Evolutionary conservation across 768 basidiomycete species (phyloP), one percentile per base, ranked within the genome.

Genomic region (Leccinum subtestaceum): DNA sequence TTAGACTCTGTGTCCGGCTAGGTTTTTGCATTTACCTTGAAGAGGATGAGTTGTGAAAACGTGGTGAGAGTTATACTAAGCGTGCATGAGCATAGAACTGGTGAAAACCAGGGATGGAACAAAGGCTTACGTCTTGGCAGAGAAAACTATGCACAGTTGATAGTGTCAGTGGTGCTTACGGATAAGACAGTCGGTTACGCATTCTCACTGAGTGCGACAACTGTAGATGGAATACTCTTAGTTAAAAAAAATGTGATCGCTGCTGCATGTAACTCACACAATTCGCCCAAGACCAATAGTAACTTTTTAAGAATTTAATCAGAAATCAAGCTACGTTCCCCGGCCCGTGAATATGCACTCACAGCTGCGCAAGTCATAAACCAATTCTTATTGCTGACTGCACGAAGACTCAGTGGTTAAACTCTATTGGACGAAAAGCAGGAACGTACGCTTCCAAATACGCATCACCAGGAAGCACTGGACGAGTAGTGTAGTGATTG

Each of bases 391-490:
- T 81, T 82, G 72, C 80, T 83, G 54, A 83, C 81, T 83, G 32
- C 58, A 77, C 67, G 13, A 9, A 31, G 17, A 29, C 13, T 64
- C 29, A 52, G 55, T 48, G 12, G 13, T 29, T 40, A 38, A 5
- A 10, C 12, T 50, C 38, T 10, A 45, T 29, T 25, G 23, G 27
- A 15, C 4, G 9, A 48, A 21, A 7, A 13, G n/a, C 9, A 25
- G 36, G 38, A 46, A 71, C 80, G 50, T 65, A 82, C 80, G 64
- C 52, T 69, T 75, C 74, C 79, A 85, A 4, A 85, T 72, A 0
- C 84, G 80, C 62, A 77, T 70, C 0, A 75, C 66, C 59, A 84
- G 76, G 70, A 85, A 85, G 40, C 80, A 76, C 71, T 86, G 84
- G 7, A 85, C 84, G 17, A 83, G 67, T 43, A 77, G 69, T 8